Conservation (phyloP, 768 basidiomycete species). For the Boletus huronensis region DNA sequence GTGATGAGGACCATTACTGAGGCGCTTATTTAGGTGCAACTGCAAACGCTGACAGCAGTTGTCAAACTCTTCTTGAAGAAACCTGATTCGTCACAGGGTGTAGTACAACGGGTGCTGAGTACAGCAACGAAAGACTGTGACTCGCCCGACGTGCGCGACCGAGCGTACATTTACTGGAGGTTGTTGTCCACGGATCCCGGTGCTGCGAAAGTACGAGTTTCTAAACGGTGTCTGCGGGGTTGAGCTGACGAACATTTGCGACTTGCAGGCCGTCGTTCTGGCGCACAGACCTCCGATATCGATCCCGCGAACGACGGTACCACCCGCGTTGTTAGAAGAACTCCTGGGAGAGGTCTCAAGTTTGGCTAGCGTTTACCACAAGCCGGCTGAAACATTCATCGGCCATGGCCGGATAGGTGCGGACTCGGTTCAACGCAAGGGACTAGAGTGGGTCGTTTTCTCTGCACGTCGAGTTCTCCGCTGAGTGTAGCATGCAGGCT, state of each 20-base stretch:
- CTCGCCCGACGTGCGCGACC: constrained; percentile 92
- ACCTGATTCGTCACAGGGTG: constrained; percentile 86
- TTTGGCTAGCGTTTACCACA: constrained; percentile 95
- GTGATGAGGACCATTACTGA: background rate
- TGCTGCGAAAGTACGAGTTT: constrained; percentile 77
- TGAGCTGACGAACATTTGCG: background rate
- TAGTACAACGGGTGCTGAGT: constrained; percentile 89
- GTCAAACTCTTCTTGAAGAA: constrained; percentile 96
- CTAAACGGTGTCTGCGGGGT: background rate
- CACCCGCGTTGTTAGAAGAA: constrained; percentile 85
- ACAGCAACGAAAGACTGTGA: constrained; percentile 98
- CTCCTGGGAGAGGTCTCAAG: constrained; percentile 85
- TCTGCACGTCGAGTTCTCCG: background rate
- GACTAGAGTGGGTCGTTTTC: constrained; percentile 47
- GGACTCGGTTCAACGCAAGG: constrained; percentile 68
- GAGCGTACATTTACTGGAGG: constrained; percentile 98
- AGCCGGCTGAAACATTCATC: constrained; percentile 93
- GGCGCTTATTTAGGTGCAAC: constrained; percentile 50
- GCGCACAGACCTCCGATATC: constrained; percentile 92
- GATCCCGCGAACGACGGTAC: constrained; percentile 86
- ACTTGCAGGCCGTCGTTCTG: constrained; percentile 74
- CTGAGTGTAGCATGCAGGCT: constrained; percentile 34
- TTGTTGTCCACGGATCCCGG: constrained; percentile 91
- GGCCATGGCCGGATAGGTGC: constrained; percentile 87
- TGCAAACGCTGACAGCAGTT: constrained; percentile 87